Evolutionary conservation across 2,329 filamentous ascomycete species (phyloP).

Genomic region (Hymenoscyphus albidus): DNA sequence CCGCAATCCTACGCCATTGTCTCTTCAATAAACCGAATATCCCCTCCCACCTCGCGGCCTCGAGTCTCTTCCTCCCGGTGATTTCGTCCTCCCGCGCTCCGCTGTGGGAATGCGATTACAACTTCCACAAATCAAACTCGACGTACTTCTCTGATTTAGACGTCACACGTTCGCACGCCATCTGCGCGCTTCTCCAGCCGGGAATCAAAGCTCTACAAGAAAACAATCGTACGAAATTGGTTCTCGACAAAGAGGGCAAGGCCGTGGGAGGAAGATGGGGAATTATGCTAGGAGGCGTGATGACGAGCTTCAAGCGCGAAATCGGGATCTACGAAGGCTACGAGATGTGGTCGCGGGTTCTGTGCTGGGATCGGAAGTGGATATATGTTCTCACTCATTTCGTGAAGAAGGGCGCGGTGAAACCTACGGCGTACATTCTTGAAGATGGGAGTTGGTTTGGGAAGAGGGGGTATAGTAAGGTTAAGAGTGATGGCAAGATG

Average conservation of each 20-base stretch:
- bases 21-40: conserved; percentile 39
- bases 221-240: conserved; percentile 48
- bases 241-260: conserved; percentile 40
- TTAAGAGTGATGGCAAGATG: conserved; percentile 37
- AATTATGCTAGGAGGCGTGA: conserved; percentile 69
- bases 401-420: conserved; percentile 57
- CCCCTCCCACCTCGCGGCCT: conserved; percentile 32
- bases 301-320: conserved; percentile 70
- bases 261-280: conserved; percentile 51
- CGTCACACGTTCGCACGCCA: conserved; percentile 72
- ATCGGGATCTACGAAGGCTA: conserved; percentile 66
- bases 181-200: conserved; percentile 62
- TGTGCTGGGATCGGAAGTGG: conserved; percentile 80
- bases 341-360: conserved; percentile 68
- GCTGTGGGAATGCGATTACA: conserved; percentile 66
- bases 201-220: conserved; percentile 51
- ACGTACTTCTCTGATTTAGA: conserved; percentile 71
- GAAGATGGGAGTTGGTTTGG: conserved; percentile 40
- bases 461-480: conserved; percentile 38
- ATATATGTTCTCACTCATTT: conserved; percentile 73
- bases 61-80: conserved; percentile 55
- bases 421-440: conserved; percentile 45
- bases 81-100: conserved; percentile 57
- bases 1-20: conserved; percentile 44
- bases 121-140: conserved; percentile 67